Base-by-base conservation (phyloP, 2,329 filamentous ascomycete genomes). In the Neobulgaria alba region DNA sequence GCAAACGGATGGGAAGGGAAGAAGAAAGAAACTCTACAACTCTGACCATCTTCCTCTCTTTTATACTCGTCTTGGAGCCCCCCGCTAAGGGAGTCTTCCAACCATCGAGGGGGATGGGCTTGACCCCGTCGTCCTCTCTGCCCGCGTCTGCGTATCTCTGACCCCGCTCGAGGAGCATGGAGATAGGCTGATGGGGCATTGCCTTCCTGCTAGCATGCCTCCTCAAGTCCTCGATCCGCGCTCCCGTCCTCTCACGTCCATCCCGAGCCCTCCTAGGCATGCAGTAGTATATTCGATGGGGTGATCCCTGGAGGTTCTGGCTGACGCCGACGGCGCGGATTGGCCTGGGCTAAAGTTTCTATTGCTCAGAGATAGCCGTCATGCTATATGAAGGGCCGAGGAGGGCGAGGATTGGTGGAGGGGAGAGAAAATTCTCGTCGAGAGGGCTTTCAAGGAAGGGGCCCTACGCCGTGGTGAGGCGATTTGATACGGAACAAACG, bases 41-140 rank as follows among this genome's bases (percentile, higher is more conserved):
- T 56, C 61, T 53, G 67, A 69, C 63, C 63, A 72, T 63, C 61
- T 63, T 58, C 56, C 57, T 60, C 62, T 73, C 65, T 77, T 80
- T 81, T 81, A 81, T 81, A 80, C 66, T 69, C 73, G 68, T 74
- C 59, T 57, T 52, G 47, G 54, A 59, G 38, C 43, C 38, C 45
- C 39, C 49, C 50, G 41, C 46, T 46, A 48, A 39, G 42, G 45
- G 46, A 40, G 45, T 42, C 39, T 48, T 34, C 45, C 47, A 45
- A 49, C 46, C 45, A 54, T 51, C 46, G 46, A 53, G 48, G 54
- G 54, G 55, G 50, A 57, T 56, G 50, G 52, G 45, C 51, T 54
- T 56, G 53, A 61, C 55, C 56, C 58, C 47, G 53, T 60, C 52
- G 48, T 53, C 52, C 45, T 45, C 44, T 38, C 50, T 50, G 48